phyloP scores from a whole-genome alignment of 225 moss, liverwort and hornwort genomes.

The Pleurozium schreberi region DNA sequence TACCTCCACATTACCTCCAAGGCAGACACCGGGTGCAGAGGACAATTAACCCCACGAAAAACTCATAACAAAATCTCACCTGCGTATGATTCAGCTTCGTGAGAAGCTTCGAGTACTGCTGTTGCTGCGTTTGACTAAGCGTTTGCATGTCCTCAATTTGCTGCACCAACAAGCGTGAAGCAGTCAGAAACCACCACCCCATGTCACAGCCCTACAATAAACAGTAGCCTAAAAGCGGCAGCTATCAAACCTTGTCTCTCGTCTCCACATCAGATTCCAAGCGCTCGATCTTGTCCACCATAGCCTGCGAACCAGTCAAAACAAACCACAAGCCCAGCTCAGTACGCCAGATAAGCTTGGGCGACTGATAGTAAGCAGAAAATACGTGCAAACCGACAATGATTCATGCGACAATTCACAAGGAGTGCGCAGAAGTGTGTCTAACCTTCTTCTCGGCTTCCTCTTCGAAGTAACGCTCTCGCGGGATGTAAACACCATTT shows the following conservation, averaged over 20 bases:
- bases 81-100: not conserved
- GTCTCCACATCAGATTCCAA: not conserved
- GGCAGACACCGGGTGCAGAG: too few relatives aligned
- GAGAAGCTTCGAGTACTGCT: not conserved
- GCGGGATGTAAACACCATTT: not conserved
- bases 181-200: not conserved
- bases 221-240: not conserved
- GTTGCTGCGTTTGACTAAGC: not conserved
- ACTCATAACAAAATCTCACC: not conserved
- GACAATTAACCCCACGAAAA: not conserved
- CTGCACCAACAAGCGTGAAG: not conserved
- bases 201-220: not conserved
- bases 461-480: not conserved
- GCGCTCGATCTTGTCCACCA: not conserved
- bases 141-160: not conserved
- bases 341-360: not conserved
- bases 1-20: not conserved
- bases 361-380: not conserved
- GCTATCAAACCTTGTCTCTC: not conserved
- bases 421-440: not conserved
- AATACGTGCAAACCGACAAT: not conserved
- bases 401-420: too few relatives aligned
- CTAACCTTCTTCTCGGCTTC: not conserved
- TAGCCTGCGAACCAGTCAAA: not conserved
- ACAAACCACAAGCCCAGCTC: not conserved